These are phyloP conservation scores for Kwoniella shandongensis DNA, from an alignment of 768 basidiomycete genomes.

Conservation along the genomic window DNA sequence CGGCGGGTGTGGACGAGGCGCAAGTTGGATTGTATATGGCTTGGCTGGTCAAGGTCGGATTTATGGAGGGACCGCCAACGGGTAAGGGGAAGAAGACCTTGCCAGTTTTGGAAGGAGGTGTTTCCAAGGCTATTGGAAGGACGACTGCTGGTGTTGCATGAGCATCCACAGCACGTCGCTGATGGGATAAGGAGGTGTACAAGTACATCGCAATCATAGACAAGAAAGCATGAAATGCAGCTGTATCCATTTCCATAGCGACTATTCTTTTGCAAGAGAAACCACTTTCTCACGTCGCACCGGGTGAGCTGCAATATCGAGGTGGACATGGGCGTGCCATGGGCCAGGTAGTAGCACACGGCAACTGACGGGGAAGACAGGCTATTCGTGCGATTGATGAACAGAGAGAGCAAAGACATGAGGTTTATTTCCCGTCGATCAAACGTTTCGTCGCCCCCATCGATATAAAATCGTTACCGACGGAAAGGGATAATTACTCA, in stretches of 20 bases:
- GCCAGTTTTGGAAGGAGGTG: constrained; percentile 47
- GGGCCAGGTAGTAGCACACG: no score
- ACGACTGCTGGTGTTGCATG: constrained; percentile 37
- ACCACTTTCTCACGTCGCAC: no score
- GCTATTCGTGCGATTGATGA: no score
- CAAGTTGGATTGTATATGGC: constrained; percentile 85
- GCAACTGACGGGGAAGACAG: no score
- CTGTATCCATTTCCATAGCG: no score
- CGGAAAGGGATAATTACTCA: no score
- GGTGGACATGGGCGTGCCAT: not conserved
- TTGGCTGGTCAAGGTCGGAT: constrained; percentile 84
- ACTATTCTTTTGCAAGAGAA: no score
- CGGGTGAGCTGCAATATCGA: not conserved
- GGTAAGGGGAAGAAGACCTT: constrained; percentile 40
- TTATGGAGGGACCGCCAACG: constrained; percentile 64
- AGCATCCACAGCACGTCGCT: no score
- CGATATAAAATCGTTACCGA: no score
- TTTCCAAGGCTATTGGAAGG: constrained; percentile 50
- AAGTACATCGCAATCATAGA: not conserved
- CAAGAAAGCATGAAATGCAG: not conserved
- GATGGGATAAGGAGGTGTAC: not conserved
- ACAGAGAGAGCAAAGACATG: no score
- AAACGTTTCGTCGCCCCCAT: no score
- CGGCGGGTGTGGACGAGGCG: constrained; percentile 68
- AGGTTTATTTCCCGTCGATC: no score